phyloP scores from a whole-genome alignment of 1,284 basidiomycete species.

The Sanghuangporus weigelae region DNA sequence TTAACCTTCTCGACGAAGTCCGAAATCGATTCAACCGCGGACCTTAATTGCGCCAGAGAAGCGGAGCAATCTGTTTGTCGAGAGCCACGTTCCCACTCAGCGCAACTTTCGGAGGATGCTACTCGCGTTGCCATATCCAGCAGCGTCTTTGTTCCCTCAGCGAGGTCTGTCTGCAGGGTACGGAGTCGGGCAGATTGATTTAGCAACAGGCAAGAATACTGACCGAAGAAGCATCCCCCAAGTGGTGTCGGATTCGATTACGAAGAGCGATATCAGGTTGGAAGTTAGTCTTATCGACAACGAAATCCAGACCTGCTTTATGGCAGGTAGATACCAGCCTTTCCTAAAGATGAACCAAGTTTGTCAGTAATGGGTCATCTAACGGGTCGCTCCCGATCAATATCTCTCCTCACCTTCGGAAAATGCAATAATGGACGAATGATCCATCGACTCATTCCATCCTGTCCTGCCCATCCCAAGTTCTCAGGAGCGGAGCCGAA shows the following conservation, averaged over 20 bases:
- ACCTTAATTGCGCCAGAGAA: conserved; percentile 1
- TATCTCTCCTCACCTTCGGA: conserved; percentile 46
- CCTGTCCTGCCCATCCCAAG: conserved; percentile 40
- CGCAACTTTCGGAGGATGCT: not conserved
- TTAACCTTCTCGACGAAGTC: not conserved
- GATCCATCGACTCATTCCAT: conserved; percentile 63
- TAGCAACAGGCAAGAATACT: not conserved
- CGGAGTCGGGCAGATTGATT: not conserved
- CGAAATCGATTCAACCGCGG: conserved; percentile 7
- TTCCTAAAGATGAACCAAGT: conserved; percentile 41
- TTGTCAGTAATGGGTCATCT: not conserved
- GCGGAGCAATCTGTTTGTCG: not conserved
- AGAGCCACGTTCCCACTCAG: not conserved
- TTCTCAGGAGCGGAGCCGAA: conserved; percentile 25
- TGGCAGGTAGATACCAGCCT: conserved; percentile 72
- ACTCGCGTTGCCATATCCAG: conserved; percentile 5
- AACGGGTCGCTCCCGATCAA: not conserved
- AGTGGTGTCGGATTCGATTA: conserved; percentile 57
- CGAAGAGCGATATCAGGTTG: conserved; percentile 64
- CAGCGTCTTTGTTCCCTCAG: not conserved
- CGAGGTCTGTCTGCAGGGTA: not conserved
- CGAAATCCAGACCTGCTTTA: conserved; percentile 51
- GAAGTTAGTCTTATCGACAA: conserved; percentile 64
- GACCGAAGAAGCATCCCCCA: conserved; percentile 19
- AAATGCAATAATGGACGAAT: conserved; percentile 62